These are phyloP conservation scores for Gymnopilus dilepis DNA, from an alignment of 768 basidiomycete genomes.

Conservation along the genomic window DNA sequence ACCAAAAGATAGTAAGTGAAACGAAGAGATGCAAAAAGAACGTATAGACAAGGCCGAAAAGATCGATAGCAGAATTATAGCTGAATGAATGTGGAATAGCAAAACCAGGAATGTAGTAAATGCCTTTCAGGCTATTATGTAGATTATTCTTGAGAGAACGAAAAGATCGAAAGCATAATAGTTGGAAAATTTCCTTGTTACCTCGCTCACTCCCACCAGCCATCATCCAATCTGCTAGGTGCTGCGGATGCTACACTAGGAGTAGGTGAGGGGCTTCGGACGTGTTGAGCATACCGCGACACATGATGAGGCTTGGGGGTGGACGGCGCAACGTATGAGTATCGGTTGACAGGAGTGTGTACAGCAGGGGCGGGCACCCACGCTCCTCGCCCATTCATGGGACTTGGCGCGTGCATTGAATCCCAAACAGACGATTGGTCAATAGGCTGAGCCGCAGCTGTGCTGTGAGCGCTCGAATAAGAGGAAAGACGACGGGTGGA, in stretches of 20 bases:
- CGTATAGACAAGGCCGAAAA: slow-evolving; percentile 14
- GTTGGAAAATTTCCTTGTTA: slow-evolving; percentile 8
- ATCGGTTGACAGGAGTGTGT: slow-evolving; percentile 42
- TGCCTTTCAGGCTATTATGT: slow-evolving; percentile 19
- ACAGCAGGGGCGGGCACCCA: slow-evolving; percentile 31
- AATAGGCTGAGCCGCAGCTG: slow-evolving; percentile 41
- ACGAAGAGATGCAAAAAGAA: slow-evolving; percentile 17
- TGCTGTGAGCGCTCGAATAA: slow-evolving; percentile 26
- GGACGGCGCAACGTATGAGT: slow-evolving; percentile 40
- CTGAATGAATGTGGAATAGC: slow-evolving; percentile 14
- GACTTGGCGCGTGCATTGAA: slow-evolving; percentile 62
- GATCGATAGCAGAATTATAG: slow-evolving; percentile 19
- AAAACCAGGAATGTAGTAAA: slow-evolving; percentile 8
- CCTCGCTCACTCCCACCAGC: slow-evolving; percentile 71
- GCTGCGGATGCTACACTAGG: slow-evolving; percentile 76
- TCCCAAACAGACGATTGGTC: slow-evolving; percentile 69
- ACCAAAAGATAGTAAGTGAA: neutral
- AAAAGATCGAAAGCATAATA: slow-evolving; percentile 16
- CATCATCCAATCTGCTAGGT: slow-evolving; percentile 73
- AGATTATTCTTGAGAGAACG: slow-evolving; percentile 14
- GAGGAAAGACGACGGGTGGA: slow-evolving; percentile 48
- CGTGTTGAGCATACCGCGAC: slow-evolving; percentile 29
- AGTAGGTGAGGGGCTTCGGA: slow-evolving; percentile 67
- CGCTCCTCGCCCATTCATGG: slow-evolving; percentile 33
- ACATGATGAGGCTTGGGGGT: slow-evolving; percentile 39